Evolutionary conservation across 202 grass and related monocot species (phyloP).

Genomic region (Panicum virgatum): DNA sequence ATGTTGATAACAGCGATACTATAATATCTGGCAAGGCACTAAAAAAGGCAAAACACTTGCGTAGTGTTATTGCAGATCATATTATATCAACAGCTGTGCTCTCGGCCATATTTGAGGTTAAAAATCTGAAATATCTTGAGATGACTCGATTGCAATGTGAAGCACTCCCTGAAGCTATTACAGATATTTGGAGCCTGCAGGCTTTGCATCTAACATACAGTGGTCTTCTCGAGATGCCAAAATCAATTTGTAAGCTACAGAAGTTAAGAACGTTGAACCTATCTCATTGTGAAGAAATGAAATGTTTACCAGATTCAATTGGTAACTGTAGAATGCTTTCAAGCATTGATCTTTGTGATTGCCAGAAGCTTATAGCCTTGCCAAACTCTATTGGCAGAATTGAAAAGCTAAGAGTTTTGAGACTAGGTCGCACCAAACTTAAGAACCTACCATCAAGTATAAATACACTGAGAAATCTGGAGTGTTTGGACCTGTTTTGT

Average conservation of each 20-base stretch:
- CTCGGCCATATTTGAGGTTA: not conserved
- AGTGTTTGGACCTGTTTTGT: not conserved
- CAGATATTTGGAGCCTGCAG: constrained; percentile 32
- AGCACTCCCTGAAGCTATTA: constrained; percentile 6
- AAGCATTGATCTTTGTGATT: not conserved
- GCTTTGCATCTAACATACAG: not conserved
- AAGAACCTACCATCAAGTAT: not conserved
- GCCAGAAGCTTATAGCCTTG: not conserved
- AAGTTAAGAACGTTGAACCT: constrained; percentile 3
- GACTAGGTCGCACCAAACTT: not conserved
- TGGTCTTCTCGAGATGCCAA: not conserved
- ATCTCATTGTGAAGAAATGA: fast-evolving
- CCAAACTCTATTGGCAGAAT: not conserved
- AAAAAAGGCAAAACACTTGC: not conserved
- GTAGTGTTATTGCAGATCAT: not conserved
- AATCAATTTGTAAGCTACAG: constrained; percentile 16
- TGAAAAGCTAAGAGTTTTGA: not conserved
- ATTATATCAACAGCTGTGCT: not conserved
- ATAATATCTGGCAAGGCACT: not conserved
- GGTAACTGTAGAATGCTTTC: constrained; percentile 1
- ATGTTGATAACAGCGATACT: not conserved
- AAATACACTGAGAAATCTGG: not conserved
- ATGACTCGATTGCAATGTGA: fast-evolving
- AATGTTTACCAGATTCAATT: constrained; percentile 8
- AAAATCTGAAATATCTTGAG: constrained; percentile 21